Evolutionary conservation across 768 basidiomycete species (phyloP).

Genomic region (Rubroboletus satanas): DNA sequence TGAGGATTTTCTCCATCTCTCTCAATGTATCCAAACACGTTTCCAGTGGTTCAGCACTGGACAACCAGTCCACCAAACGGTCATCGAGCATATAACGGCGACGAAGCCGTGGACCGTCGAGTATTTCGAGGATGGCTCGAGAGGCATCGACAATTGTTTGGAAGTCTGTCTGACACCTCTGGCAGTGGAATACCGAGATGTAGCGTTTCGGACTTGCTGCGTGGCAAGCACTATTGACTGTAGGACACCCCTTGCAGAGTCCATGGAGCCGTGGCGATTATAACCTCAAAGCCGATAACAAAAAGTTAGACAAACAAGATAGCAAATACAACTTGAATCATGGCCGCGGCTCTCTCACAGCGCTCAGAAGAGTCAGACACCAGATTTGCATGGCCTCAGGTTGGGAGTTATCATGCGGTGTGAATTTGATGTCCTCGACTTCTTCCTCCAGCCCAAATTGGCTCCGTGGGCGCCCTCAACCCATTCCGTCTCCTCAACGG

Average conservation of each 20-base stretch:
- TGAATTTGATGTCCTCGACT: too few relatives aligned
- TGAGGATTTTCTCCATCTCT: neutral
- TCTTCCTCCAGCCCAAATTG: too few relatives aligned
- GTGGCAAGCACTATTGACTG: neutral
- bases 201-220: neutral
- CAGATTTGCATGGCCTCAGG: too few relatives aligned
- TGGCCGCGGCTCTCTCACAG: too few relatives aligned
- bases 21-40: neutral
- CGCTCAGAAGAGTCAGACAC: too few relatives aligned
- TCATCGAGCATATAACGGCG: slow-evolving; percentile 1
- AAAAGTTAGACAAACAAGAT: too few relatives aligned
- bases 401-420: too few relatives aligned
- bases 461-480: too few relatives aligned
- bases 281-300: too few relatives aligned
- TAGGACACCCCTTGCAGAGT: neutral
- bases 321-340: too few relatives aligned
- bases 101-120: neutral
- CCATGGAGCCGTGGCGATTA: neutral
- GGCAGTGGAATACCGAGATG: neutral
- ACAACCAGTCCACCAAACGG: slow-evolving; percentile 1
- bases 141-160: neutral
- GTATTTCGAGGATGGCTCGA: neutral
- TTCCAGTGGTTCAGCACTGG: neutral
- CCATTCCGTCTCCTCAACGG: too few relatives aligned
- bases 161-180: neutral